Conservation (phyloP, 768 basidiomycete genomes). For the Suillus tomentosus region DNA sequence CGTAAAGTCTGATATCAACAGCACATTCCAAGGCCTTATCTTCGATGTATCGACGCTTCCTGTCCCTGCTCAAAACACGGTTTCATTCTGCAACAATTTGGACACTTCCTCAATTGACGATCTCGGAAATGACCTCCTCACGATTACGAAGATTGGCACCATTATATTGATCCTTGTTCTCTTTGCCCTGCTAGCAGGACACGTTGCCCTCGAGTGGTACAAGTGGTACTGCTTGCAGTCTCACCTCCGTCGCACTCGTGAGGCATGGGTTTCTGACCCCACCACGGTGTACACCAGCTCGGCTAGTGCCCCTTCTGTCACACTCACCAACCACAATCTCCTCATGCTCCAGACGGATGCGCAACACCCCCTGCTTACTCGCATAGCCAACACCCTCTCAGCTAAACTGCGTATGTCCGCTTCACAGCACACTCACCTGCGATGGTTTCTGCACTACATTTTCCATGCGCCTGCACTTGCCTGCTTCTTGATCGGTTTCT, state of each 20-base stretch:
- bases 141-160: constrained; percentile 77
- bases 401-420: constrained; percentile 55
- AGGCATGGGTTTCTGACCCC: constrained; percentile 78
- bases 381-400: constrained; percentile 58
- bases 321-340: constrained; percentile 74
- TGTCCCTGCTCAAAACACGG: constrained; percentile 65
- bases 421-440: constrained; percentile 64
- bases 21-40: constrained; percentile 71
- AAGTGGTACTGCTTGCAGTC: constrained; percentile 74
- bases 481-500: constrained; percentile 89
- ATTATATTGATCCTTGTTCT: constrained; percentile 72
- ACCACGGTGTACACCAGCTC: constrained; percentile 46
- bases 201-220: constrained; percentile 85
- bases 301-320: constrained; percentile 49
- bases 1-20: constrained; percentile 87
- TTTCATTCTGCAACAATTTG: constrained; percentile 76
- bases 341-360: constrained; percentile 70
- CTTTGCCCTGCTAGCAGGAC: constrained; percentile 70
- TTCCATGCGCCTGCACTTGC: constrained; percentile 90
- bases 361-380: constrained; percentile 73
- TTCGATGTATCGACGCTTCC: constrained; percentile 77
- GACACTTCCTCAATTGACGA: constrained; percentile 88
- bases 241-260: constrained; percentile 69
- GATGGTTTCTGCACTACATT: constrained; percentile 91
- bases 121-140: constrained; percentile 76